Percentiles rank a stretch among this genome's conserved stretches.
phyloP scores from a whole-genome alignment of 2,329 filamentous ascomycete species.

The Akanthomyces dipterigenus region DNA sequence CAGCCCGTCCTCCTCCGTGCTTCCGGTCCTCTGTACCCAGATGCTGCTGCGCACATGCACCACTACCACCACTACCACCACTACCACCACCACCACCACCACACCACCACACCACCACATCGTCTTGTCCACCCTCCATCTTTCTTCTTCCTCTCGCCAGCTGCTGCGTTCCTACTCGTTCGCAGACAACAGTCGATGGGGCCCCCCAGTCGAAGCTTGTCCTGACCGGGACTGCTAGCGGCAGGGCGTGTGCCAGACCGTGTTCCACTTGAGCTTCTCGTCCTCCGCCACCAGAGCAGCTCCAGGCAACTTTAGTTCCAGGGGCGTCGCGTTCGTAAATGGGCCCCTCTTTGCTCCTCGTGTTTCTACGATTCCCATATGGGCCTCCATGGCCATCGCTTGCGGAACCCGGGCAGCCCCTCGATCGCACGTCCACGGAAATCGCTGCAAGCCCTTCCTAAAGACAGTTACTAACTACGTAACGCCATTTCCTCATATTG shows the following conservation, averaged over 20 bases:
- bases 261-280: background rate
- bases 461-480: no score
- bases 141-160: background rate
- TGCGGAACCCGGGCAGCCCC: background rate
- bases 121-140: background rate
- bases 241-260: background rate
- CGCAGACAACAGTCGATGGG: background rate
- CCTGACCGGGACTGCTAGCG: conserved; percentile 3
- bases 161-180: background rate
- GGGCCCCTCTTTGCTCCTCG: background rate
- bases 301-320: background rate
- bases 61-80: background rate
- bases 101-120: background rate
- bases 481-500: no score
- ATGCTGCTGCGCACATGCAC: conserved; percentile 3
- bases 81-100: background rate
- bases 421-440: background rate
- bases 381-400: background rate
- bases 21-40: conserved; percentile 4
- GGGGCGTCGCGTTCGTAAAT: conserved; percentile 7
- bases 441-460: no score
- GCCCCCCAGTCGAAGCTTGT: background rate
- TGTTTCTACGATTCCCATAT: background rate
- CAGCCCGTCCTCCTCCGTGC: background rate
- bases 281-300: background rate